Evolutionary conservation across 352 stramenopile genomes (phyloP).

Genomic region (Globisporangium alternatum): DNA sequence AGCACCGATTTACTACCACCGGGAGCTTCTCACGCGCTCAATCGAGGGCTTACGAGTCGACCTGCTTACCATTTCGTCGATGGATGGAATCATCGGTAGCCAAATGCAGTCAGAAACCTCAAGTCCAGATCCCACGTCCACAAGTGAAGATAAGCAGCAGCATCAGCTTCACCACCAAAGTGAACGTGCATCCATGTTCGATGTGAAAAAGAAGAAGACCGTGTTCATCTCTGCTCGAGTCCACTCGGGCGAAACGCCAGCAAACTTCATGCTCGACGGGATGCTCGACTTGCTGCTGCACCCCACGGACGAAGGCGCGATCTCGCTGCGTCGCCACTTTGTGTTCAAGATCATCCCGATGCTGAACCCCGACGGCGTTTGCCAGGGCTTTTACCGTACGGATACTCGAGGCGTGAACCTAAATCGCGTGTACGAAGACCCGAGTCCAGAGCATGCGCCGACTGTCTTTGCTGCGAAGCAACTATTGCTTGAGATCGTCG

Average conservation of each 20-base stretch:
- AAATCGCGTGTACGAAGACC: slow-evolving; percentile 85
- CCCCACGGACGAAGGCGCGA: slow-evolving; percentile 44
- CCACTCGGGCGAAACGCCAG: slow-evolving; percentile 80
- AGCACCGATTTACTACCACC: slow-evolving; percentile 66
- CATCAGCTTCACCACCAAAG: too few species aligned
- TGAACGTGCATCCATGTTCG: slow-evolving; percentile 15
- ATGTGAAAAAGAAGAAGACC: slow-evolving; percentile 28
- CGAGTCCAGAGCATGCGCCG: slow-evolving; percentile 41
- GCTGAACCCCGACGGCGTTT: slow-evolving; percentile 87
- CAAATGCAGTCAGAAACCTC: not conserved
- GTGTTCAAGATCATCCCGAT: slow-evolving; percentile 84
- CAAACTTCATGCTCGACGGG: slow-evolving; percentile 69
- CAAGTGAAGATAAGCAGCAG: not conserved
- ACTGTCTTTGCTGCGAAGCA: slow-evolving; percentile 68
- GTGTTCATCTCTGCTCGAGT: slow-evolving; percentile 73
- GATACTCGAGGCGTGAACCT: slow-evolving; percentile 87
- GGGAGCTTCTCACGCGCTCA: slow-evolving; percentile 61
- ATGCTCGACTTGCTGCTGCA: slow-evolving; percentile 50
- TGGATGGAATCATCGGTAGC: slow-evolving; percentile 4
- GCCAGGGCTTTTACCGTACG: slow-evolving; percentile 83
- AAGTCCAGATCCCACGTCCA: not conserved
- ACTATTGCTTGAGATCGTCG: slow-evolving; percentile 33
- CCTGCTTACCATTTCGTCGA: slow-evolving; percentile 61
- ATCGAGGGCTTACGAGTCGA: slow-evolving; percentile 61
- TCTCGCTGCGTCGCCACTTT: slow-evolving; percentile 46